phyloP scores from a whole-genome alignment of 305 asterid species.

The Fraxinus dipetala region DNA sequence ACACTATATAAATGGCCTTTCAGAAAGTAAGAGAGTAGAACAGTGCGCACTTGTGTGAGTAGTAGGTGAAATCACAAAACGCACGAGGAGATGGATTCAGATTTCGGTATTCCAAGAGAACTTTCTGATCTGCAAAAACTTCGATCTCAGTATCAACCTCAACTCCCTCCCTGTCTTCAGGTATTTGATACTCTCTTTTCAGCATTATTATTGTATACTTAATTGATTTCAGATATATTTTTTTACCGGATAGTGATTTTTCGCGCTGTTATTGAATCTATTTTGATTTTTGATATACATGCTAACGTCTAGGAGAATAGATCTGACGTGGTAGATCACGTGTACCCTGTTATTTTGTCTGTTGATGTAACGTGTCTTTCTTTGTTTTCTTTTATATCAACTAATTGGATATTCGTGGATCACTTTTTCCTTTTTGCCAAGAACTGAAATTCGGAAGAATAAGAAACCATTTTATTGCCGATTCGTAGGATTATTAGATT shows the following conservation, averaged over 20 bases:
- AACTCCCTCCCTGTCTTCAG: constrained; percentile 94
- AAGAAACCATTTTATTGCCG: background rate
- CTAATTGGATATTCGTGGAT: background rate
- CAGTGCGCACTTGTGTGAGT: background rate
- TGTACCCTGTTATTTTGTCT: background rate
- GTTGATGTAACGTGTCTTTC: constrained; percentile 11
- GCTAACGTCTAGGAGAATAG: constrained; percentile 25
- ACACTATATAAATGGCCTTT: background rate
- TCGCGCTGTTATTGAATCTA: constrained; percentile 1
- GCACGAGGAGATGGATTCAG: constrained; percentile 60
- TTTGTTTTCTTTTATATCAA: constrained; percentile 8
- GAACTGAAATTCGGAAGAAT: background rate
- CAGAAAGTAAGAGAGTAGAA: background rate
- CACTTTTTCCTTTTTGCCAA: background rate
- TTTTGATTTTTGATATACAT: constrained; percentile 1
- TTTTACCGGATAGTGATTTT: background rate
- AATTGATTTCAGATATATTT: background rate
- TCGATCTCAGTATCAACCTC: constrained; percentile 64
- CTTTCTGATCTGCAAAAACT: constrained; percentile 84
- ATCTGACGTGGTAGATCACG: constrained; percentile 25
- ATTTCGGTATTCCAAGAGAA: constrained; percentile 67
- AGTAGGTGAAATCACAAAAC: background rate
- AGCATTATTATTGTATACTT: background rate
- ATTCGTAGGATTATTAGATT: background rate
- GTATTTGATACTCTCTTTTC: constrained; percentile 24